Conservation (phyloP, 495 filamentous ascomycete genomes). For the Talaromyces borbonicus region DNA sequence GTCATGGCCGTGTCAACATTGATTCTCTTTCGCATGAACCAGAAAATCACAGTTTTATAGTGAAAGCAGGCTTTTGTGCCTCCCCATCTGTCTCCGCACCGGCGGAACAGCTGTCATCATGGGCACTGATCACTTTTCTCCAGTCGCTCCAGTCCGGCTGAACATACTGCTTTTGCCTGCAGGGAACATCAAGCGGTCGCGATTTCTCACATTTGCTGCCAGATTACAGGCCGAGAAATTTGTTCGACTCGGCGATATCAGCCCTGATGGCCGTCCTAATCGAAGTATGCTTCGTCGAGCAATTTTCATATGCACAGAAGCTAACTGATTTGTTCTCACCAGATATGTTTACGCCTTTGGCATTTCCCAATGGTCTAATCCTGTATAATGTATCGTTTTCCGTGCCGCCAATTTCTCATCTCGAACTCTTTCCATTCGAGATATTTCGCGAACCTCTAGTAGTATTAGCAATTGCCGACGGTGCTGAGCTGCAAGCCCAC, state of each 20-base stretch:
- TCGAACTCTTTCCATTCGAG: conserved; percentile 76
- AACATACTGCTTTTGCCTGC: conserved; percentile 75
- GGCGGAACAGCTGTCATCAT: conserved; percentile 46
- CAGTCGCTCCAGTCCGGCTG: conserved; percentile 80
- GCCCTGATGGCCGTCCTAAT: conserved; percentile 75
- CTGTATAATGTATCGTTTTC: conserved; percentile 83
- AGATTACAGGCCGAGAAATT: conserved; percentile 71
- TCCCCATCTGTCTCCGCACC: conserved; percentile 21
- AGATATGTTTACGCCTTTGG: conserved; percentile 94
- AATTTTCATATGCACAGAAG: conserved; percentile 12
- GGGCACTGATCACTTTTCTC: conserved; percentile 77
- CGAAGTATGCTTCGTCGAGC: conserved; percentile 49
- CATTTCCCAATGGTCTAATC: conserved; percentile 80
- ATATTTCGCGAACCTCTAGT: conserved; percentile 70
- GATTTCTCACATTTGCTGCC: conserved; percentile 69
- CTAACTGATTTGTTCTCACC: conserved; percentile 11
- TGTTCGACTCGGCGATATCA: conserved; percentile 83
- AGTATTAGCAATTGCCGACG: conserved; percentile 71
- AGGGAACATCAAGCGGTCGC: conserved; percentile 71
- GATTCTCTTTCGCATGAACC: conserved; percentile 16
- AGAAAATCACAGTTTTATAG: conserved; percentile 14
- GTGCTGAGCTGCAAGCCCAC: conserved; percentile 39
- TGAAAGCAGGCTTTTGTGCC: conserved; percentile 29
- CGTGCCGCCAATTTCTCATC: conserved; percentile 63
- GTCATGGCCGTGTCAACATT: neutral